These are phyloP conservation scores for Obelidium mucronatum DNA, from an alignment of 192 early-diverging fungal genomes.

Conservation along the genomic window DNA sequence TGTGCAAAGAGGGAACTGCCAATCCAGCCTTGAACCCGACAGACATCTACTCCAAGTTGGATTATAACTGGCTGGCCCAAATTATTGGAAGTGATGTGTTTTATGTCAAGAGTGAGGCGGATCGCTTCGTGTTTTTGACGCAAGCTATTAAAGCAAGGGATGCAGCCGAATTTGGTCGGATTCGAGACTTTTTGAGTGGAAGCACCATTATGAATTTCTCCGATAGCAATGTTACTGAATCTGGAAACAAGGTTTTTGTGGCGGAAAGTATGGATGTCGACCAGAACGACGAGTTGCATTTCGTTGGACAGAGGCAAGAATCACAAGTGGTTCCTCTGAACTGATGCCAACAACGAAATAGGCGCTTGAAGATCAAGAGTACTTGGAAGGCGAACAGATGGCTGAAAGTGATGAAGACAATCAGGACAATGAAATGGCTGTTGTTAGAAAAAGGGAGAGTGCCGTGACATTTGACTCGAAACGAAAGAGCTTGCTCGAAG, in stretches of 20 bases:
- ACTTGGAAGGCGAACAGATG: neutral
- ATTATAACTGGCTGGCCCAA: slow-evolving; percentile 7
- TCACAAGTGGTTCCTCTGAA: no score
- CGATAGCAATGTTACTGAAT: no score
- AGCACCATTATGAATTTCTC: neutral
- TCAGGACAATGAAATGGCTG: no score
- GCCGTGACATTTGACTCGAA: no score
- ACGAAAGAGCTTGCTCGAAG: neutral
- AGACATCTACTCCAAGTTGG: neutral
- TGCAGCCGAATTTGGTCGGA: neutral
- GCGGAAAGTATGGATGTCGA: no score
- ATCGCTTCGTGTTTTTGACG: neutral
- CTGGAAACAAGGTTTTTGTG: no score
- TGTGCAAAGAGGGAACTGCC: slow-evolving; percentile 19
- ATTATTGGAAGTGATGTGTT: slow-evolving; percentile 23
- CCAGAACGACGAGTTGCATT: no score
- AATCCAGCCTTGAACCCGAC: neutral
- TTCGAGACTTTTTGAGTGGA: slow-evolving; percentile 21
- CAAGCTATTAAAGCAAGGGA: neutral
- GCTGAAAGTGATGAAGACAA: no score
- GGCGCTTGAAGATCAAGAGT: neutral
- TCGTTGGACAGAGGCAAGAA: no score
- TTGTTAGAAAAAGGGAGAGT: no score
- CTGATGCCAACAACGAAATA: no score
- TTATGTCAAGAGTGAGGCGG: neutral